Conservation (phyloP, 2,329 filamentous ascomycete genomes). For the Teratosphaeria viscida region DNA sequence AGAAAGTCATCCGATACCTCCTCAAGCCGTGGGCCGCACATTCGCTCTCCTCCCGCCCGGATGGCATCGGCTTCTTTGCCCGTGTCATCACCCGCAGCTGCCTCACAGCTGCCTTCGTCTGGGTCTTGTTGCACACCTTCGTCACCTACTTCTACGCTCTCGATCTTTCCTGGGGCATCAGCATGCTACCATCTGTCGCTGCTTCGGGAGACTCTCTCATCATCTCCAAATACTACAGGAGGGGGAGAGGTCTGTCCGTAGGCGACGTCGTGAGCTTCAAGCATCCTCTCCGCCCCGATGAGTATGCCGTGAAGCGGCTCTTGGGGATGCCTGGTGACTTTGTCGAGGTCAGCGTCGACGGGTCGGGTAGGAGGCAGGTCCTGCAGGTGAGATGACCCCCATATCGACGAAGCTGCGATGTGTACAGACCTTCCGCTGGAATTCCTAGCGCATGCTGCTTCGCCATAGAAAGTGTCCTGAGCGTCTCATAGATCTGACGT, state of each 20-base stretch:
- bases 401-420: not conserved
- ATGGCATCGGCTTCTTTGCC: not conserved
- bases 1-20: not conserved
- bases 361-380: constrained; percentile 39
- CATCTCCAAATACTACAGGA: constrained; percentile 55
- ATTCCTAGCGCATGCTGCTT: no score
- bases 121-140: constrained; percentile 23
- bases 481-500: not conserved
- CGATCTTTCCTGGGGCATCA: constrained; percentile 57
- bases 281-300: constrained; percentile 52
- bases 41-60: not conserved
- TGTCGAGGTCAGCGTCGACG: constrained; percentile 54
- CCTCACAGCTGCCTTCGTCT: not conserved
- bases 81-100: not conserved
- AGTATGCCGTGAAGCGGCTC: constrained; percentile 66
- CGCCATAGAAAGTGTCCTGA: no score
- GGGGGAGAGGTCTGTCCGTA: constrained; percentile 58
- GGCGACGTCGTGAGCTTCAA: constrained; percentile 76
- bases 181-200: constrained; percentile 80
- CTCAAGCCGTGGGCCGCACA: not conserved
- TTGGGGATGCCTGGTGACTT: constrained; percentile 52
- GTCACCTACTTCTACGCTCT: constrained; percentile 49
- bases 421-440: no score
- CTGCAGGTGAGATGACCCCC: constrained; percentile 48
- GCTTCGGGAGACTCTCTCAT: constrained; percentile 58